Conservation (phyloP, 106 monocot genomes). For the Apostasia shenzhenica region DNA sequence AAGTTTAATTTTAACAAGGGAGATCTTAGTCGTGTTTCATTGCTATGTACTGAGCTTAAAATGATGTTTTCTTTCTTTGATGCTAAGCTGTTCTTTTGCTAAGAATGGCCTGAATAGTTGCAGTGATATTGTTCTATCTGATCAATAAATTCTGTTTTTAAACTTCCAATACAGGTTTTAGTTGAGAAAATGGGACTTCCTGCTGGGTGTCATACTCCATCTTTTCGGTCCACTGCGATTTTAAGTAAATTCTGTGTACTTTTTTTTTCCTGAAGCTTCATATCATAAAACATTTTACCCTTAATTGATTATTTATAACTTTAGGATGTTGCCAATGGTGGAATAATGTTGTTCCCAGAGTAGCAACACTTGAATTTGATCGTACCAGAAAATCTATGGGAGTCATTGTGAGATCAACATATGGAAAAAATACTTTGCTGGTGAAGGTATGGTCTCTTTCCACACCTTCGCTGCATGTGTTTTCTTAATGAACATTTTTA, state of each 20-base stretch:
- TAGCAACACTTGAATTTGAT: conserved; percentile 97
- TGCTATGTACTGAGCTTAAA: no score
- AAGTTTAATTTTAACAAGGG: no score
- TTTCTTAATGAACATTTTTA: no score
- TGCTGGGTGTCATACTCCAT: conserved; percentile 13
- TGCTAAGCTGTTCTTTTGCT: not conserved
- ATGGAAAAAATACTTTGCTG: conserved; percentile 72
- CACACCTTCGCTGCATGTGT: not conserved
- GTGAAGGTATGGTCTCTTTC: conserved; percentile 59
- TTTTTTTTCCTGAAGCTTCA: conserved; percentile 3
- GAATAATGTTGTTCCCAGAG: conserved; percentile 48
- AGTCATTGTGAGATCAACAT: conserved; percentile 79
- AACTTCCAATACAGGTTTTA: conserved; percentile 28
- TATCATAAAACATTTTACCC: no score
- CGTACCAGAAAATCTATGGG: conserved; percentile 93
- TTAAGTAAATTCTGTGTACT: conserved; percentile 35
- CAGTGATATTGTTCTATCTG: not conserved
- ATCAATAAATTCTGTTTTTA: not conserved
- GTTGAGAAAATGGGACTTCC: conserved; percentile 84
- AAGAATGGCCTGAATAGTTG: not conserved
- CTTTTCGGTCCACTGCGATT: conserved; percentile 9
- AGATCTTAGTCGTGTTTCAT: no score
- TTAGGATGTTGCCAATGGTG: conserved; percentile 85
- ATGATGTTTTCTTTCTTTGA: conserved; percentile 2
- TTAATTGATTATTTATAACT: conserved; percentile 4